These are phyloP conservation scores for Serendipita indica DNA, from an alignment of 768 basidiomycete species.

Conservation along the genomic window DNA sequence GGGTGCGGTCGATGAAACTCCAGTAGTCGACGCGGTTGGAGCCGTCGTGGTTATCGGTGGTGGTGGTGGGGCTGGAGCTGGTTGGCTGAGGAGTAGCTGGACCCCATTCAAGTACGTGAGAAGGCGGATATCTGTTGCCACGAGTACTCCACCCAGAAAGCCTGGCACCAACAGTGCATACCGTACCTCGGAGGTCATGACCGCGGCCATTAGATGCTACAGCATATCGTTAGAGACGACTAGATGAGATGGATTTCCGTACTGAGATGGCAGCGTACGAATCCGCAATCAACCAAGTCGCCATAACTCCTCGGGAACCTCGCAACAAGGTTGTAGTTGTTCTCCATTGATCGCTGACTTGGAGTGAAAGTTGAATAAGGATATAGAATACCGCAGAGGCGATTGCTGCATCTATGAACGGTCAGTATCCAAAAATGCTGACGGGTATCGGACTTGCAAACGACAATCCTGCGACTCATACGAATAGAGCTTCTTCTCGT, in stretches of 20 bases:
- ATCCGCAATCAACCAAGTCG: not conserved
- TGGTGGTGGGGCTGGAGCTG: not conserved
- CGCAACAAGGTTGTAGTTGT: not conserved
- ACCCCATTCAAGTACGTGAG: not conserved
- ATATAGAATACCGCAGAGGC: not conserved
- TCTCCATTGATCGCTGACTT: slow-evolving; percentile 9
- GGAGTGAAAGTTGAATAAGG: slow-evolving; percentile 1
- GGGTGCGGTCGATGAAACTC: not conserved
- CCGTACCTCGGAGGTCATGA: not conserved
- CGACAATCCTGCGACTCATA: not conserved
- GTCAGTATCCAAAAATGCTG: not conserved
- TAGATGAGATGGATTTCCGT: not conserved
- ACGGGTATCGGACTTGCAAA: not conserved
- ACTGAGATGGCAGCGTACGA: not conserved
- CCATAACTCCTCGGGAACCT: not conserved
- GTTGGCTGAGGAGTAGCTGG: not conserved
- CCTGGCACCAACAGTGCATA: not conserved
- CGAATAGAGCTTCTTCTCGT: not conserved
- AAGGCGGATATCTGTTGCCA: not conserved
- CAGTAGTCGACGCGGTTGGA: not conserved
- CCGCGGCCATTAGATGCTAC: slow-evolving; percentile 8
- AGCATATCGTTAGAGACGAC: not conserved
- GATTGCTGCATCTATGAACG: not conserved
- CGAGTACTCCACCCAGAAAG: not conserved
- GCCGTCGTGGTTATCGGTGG: not conserved